Conservation (phyloP, 108 stramenopile genomes). For the Conticribra weissflogii region DNA sequence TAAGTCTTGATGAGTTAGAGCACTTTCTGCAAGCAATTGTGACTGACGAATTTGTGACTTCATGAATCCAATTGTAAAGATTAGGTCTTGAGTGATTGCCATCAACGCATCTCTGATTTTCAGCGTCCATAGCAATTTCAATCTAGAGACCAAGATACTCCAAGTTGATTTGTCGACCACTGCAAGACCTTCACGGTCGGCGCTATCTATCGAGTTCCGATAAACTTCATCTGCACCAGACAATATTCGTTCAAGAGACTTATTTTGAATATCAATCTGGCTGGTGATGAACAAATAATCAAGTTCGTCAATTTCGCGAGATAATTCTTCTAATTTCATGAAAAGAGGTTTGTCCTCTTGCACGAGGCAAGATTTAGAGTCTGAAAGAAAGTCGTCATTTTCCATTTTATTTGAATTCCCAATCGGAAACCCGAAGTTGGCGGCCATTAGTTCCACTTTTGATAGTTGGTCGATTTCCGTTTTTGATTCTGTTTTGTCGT, state of each 20-base stretch:
- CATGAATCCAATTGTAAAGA: slow-evolving; percentile 54
- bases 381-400: background rate
- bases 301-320: slow-evolving; percentile 41
- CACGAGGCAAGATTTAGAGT: background rate
- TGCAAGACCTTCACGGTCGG: slow-evolving; percentile 16
- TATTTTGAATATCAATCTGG: slow-evolving; percentile 53
- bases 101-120: slow-evolving; percentile 56
- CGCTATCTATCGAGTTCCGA: slow-evolving; percentile 5
- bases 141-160: slow-evolving; percentile 50
- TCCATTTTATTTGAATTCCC: background rate
- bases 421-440: slow-evolving; percentile 14
- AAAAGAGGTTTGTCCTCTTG: slow-evolving; percentile 27
- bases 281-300: slow-evolving; percentile 47
- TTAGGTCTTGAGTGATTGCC: slow-evolving; percentile 48
- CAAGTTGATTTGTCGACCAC: slow-evolving; percentile 48
- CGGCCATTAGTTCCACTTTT: slow-evolving; percentile 17
- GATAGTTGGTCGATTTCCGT: slow-evolving; percentile 13
- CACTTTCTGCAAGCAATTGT: slow-evolving; percentile 26
- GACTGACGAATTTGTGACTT: slow-evolving; percentile 46
- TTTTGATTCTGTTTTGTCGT: slow-evolving; percentile 12
- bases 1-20: background rate
- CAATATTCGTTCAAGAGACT: slow-evolving; percentile 44
- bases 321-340: slow-evolving; percentile 35
- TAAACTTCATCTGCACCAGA: slow-evolving; percentile 9
- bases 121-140: slow-evolving; percentile 56